phyloP scores from a whole-genome alignment of 1,139 yeast species.

The Scheffersomyces insectosa region DNA sequence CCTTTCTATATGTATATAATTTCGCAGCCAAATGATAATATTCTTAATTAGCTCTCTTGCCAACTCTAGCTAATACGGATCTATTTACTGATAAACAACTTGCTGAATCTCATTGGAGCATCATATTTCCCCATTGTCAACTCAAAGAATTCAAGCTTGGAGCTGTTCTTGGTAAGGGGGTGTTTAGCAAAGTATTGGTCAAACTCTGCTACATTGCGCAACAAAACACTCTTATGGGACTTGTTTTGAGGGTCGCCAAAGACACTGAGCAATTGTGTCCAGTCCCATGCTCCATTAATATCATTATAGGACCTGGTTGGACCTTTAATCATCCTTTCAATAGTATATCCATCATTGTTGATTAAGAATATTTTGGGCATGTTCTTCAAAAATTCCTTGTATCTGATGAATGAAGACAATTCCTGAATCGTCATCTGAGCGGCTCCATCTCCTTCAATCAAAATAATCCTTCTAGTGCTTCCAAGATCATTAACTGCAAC shows the following conservation, averaged over 20 bases:
- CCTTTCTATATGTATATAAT: no score
- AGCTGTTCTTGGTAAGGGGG: slow-evolving; percentile 13
- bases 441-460: slow-evolving; percentile 87
- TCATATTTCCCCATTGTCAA: slow-evolving; percentile 58
- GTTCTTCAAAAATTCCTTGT: slow-evolving; percentile 38
- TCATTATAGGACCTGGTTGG: slow-evolving; percentile 77
- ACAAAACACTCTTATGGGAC: slow-evolving; percentile 33
- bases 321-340: slow-evolving; percentile 82
- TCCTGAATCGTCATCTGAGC: slow-evolving; percentile 91
- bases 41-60: no score
- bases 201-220: slow-evolving; percentile 31
- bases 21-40: no score
- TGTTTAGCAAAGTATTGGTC: slow-evolving; percentile 18
- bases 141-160: slow-evolving; percentile 56
- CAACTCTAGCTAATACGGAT: neutral
- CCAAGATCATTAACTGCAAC: slow-evolving; percentile 63
- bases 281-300: slow-evolving; percentile 75
- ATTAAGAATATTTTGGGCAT: slow-evolving; percentile 64
- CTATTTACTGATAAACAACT: slow-evolving; percentile 4
- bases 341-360: slow-evolving; percentile 85
- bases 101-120: slow-evolving; percentile 39
- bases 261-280: slow-evolving; percentile 63
- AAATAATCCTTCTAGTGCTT: slow-evolving; percentile 54
- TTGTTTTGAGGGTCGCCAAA: slow-evolving; percentile 60
- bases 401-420: slow-evolving; percentile 64